phyloP scores from a whole-genome alignment of 2,329 filamentous ascomycete species.

The Ophiocordyceps australis region DNA sequence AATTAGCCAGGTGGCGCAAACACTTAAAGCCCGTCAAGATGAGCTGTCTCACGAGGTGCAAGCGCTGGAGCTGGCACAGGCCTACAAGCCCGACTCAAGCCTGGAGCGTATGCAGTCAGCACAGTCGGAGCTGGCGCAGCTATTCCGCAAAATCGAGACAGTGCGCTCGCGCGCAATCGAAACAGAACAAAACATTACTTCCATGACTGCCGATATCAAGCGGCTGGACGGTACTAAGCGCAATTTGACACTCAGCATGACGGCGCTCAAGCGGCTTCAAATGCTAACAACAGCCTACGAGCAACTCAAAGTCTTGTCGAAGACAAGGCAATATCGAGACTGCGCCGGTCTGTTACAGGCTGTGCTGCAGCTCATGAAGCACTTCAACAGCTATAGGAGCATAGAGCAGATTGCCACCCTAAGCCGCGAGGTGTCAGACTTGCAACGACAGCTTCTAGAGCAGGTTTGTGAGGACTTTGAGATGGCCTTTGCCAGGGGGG shows the following conservation, averaged over 20 bases:
- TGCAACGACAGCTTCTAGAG: constrained; percentile 83
- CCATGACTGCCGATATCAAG: constrained; percentile 99
- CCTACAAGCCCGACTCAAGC: constrained; percentile 70
- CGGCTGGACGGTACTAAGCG: constrained; percentile 89
- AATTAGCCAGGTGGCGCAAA: constrained; percentile 54
- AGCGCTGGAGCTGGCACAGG: constrained; percentile 56
- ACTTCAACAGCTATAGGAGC: constrained; percentile 95
- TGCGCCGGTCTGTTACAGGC: constrained; percentile 88
- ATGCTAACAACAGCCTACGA: constrained; percentile 99
- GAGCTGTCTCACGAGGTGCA: constrained; percentile 66
- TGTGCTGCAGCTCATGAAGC: constrained; percentile 91
- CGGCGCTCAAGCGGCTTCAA: constrained; percentile 85
- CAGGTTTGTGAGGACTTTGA: constrained; percentile 99
- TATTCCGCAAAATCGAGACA: constrained; percentile 89
- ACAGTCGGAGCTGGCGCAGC: constrained; percentile 70
- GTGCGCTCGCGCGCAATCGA: constrained; percentile 77
- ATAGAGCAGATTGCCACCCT: constrained; percentile 95
- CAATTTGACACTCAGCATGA: constrained; percentile 95
- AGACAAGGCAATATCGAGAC: constrained; percentile 80
- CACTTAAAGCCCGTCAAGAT: constrained; percentile 60
- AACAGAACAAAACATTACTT: constrained; percentile 90
- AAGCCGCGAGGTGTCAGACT: constrained; percentile 79
- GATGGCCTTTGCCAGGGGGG: constrained; percentile 77
- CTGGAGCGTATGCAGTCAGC: constrained; percentile 83
- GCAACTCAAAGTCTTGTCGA: constrained; percentile 68